Percentiles rank a stretch among this genome's conserved stretches.
phyloP scores from a whole-genome alignment of 768 basidiomycete species.

The Leccinum sublutescens region DNA sequence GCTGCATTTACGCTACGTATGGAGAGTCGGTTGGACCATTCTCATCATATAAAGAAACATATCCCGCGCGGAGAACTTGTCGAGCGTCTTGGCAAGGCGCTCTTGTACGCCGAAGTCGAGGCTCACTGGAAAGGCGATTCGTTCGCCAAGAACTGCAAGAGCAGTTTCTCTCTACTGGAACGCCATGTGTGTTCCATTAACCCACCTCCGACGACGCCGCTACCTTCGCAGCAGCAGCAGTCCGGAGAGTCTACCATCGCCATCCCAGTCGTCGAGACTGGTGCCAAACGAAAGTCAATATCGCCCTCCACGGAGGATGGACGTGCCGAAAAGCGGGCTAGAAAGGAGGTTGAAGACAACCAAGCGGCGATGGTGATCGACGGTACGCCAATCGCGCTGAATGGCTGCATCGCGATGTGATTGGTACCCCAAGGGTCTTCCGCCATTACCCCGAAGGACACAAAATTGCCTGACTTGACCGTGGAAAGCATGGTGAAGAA shows the following conservation, averaged over 20 bases:
- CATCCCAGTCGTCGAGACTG: slow-evolving; percentile 17
- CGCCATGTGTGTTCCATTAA: slow-evolving; percentile 67
- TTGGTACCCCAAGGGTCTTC: slow-evolving; percentile 15
- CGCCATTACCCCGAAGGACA: slow-evolving; percentile 17
- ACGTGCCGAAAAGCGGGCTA: slow-evolving; percentile 64
- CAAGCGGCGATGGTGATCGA: slow-evolving; percentile 41
- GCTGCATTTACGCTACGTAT: slow-evolving; percentile 78
- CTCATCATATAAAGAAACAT: slow-evolving; percentile 66
- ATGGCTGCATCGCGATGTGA: slow-evolving; percentile 27
- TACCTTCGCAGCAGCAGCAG: slow-evolving; percentile 23
- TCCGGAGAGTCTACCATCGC: slow-evolving; percentile 11
- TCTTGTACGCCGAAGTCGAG: slow-evolving; percentile 82
- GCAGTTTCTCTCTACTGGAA: slow-evolving; percentile 71
- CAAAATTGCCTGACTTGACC: slow-evolving; percentile 21
- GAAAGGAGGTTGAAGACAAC: slow-evolving; percentile 45
- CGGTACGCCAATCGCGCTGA: slow-evolving; percentile 24
- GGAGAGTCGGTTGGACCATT: slow-evolving; percentile 70
- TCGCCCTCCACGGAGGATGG: slow-evolving; percentile 43
- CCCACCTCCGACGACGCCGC: slow-evolving; percentile 24
- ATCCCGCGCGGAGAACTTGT: slow-evolving; percentile 80
- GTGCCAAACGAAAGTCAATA: slow-evolving; percentile 52
- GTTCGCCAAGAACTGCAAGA: slow-evolving; percentile 63
- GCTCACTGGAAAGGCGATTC: slow-evolving; percentile 72
- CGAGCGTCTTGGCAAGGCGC: slow-evolving; percentile 75
- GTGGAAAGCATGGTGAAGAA: slow-evolving; percentile 30